Evolutionary conservation across 768 basidiomycete genomes (phyloP).

Genomic region (Boletellus sp.): DNA sequence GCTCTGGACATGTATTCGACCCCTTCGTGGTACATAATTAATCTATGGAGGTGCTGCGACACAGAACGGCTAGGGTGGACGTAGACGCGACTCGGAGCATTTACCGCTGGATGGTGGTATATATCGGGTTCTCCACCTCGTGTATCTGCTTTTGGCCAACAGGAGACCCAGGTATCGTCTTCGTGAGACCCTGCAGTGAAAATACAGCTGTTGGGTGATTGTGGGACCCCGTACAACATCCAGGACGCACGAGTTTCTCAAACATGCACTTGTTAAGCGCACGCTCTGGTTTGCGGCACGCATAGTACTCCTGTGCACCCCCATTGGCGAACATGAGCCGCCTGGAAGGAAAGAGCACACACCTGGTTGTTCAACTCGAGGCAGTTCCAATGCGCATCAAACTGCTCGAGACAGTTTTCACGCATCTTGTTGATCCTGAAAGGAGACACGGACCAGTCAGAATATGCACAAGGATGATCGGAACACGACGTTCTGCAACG

Average conservation of each 20-base stretch:
- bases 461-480: background rate
- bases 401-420: slow-evolving; percentile 84
- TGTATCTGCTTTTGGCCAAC: slow-evolving; percentile 80
- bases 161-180: slow-evolving; percentile 88
- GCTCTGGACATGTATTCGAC: background rate
- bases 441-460: background rate
- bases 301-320: slow-evolving; percentile 69
- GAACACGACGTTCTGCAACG: background rate
- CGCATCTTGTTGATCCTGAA: slow-evolving; percentile 87
- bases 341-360: slow-evolving; percentile 23
- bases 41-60: slow-evolving; percentile 18
- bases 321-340: background rate
- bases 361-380: slow-evolving; percentile 94
- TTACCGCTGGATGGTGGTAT: slow-evolving; percentile 81
- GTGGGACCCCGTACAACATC: background rate
- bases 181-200: slow-evolving; percentile 71
- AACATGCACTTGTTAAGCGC: slow-evolving; percentile 92
- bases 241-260: slow-evolving; percentile 79
- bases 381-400: slow-evolving; percentile 92
- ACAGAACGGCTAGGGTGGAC: background rate
- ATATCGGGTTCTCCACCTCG: slow-evolving; percentile 83
- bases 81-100: background rate
- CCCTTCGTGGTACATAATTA: slow-evolving; percentile 1
- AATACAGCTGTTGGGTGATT: background rate
- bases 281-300: slow-evolving; percentile 86